Evolutionary conservation across 2,329 filamentous ascomycete species (phyloP).

Genomic region (Arthrobotrys iridis): DNA sequence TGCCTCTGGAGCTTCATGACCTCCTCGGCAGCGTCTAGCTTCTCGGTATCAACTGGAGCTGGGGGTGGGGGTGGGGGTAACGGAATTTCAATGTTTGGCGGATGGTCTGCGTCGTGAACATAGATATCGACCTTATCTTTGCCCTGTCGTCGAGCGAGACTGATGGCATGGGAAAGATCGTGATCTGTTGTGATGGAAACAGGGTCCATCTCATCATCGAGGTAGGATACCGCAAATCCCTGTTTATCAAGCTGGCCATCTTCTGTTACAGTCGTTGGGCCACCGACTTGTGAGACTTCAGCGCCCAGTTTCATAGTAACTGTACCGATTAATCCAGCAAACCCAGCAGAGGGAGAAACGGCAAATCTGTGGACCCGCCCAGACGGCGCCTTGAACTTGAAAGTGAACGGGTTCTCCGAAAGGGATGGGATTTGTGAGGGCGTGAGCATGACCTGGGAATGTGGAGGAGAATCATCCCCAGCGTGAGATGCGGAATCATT

Average conservation of each 20-base stretch:
- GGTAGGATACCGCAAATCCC: slow-evolving; percentile 92
- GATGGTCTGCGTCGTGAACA: slow-evolving; percentile 89
- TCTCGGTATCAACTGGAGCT: slow-evolving; percentile 65
- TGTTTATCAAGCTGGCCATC: slow-evolving; percentile 79
- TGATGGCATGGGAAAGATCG: slow-evolving; percentile 88
- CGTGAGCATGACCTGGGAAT: slow-evolving; percentile 66
- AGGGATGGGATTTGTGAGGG: slow-evolving; percentile 63
- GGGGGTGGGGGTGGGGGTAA: slow-evolving; percentile 68
- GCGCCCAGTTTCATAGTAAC: slow-evolving; percentile 85
- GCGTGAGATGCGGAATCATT: slow-evolving; percentile 95
- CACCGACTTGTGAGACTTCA: slow-evolving; percentile 85
- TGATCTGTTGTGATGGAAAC: slow-evolving; percentile 96
- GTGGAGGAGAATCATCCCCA: slow-evolving; percentile 77
- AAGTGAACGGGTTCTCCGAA: slow-evolving; percentile 80
- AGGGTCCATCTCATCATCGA: slow-evolving; percentile 96
- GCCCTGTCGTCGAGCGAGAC: slow-evolving; percentile 77
- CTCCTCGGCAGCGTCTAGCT: slow-evolving; percentile 62
- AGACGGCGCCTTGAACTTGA: slow-evolving; percentile 98
- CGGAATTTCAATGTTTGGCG: slow-evolving; percentile 75
- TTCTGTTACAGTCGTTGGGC: slow-evolving; percentile 74
- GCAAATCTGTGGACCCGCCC: slow-evolving; percentile 94
- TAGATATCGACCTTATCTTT: slow-evolving; percentile 97
- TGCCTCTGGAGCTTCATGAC: slow-evolving; percentile 52
- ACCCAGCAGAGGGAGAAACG: slow-evolving; percentile 79
- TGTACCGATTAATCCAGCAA: slow-evolving; percentile 78